Evolutionary conservation across 2,329 filamentous ascomycete genomes (phyloP).

Genomic region (Cryphonectria parasitica): DNA sequence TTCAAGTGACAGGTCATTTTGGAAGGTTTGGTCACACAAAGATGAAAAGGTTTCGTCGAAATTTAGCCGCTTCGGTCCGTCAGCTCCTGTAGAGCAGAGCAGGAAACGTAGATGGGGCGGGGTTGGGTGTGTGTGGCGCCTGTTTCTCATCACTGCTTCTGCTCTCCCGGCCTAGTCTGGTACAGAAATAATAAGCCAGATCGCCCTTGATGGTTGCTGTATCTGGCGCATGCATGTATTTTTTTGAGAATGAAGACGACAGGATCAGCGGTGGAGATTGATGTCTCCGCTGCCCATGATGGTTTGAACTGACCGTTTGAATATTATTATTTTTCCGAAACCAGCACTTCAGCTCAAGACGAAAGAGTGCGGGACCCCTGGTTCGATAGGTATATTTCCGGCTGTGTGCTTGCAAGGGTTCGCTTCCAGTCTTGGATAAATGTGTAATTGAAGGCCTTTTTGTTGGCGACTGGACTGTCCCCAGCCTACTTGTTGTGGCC

Average conservation of each 20-base stretch:
- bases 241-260: not conserved
- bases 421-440: not conserved
- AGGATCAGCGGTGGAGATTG: not conserved
- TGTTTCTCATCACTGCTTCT: not conserved
- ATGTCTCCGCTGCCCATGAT: no score
- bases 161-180: not conserved
- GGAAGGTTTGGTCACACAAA: not conserved
- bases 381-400: not conserved
- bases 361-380: not conserved
- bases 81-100: not conserved
- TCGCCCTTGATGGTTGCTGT: not conserved
- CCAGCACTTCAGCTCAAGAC: not conserved
- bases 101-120: not conserved
- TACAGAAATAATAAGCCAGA: not conserved
- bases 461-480: not conserved
- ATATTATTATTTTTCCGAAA: not conserved
- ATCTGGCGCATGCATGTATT: not conserved
- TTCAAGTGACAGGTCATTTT: not conserved
- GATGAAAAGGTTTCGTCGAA: not conserved
- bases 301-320: not conserved
- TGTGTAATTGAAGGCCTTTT: not conserved
- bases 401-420: not conserved
- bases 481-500: not conserved
- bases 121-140: not conserved
- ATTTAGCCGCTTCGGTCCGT: conserved; percentile 11